A percentile compares a stretch with the other conserved stretches of the same genome.
Evolutionary conservation across 768 basidiomycete species (phyloP).

Genomic region (Lyophyllum semitale): DNA sequence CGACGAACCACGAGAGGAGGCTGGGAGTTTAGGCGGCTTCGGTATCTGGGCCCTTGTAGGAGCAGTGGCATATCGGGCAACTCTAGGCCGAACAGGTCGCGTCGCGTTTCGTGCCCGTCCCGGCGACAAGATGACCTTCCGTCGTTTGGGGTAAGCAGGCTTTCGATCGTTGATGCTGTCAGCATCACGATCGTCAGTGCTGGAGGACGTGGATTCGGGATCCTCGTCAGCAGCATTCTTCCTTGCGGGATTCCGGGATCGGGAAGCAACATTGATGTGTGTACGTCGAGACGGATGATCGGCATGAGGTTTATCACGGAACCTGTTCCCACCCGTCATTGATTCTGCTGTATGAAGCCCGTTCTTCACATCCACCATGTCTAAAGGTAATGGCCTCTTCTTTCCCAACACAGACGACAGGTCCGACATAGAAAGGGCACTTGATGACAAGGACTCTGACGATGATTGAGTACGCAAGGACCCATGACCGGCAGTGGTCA

Average conservation of each 20-base stretch:
- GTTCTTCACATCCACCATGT: slow-evolving; percentile 16
- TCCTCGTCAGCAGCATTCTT: slow-evolving; percentile 8
- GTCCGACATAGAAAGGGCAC: slow-evolving; percentile 31
- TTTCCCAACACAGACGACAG: slow-evolving; percentile 41
- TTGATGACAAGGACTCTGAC: slow-evolving; percentile 39
- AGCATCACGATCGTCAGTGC: slow-evolving; percentile 12
- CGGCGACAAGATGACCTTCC: slow-evolving; percentile 27
- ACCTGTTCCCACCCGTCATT: not conserved
- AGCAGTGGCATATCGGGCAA: slow-evolving; percentile 11
- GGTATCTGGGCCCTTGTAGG: slow-evolving; percentile 7
- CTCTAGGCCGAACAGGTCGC: slow-evolving; percentile 17
- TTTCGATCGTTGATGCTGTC: slow-evolving; percentile 20
- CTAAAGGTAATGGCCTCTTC: slow-evolving; percentile 39
- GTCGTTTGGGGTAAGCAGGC: slow-evolving; percentile 31
- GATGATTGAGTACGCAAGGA: slow-evolving; percentile 40
- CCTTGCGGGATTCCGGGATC: not conserved
- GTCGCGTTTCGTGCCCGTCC: slow-evolving; percentile 10
- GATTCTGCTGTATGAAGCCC: slow-evolving; percentile 17
- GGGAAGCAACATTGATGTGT: not conserved
- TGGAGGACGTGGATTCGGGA: slow-evolving; percentile 15
- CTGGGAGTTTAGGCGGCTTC: slow-evolving; percentile 11
- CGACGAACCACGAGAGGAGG: slow-evolving; percentile 5
- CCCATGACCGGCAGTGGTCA: slow-evolving; percentile 39
- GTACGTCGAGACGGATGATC: not conserved
- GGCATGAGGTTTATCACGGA: not conserved